Base-by-base conservation (phyloP, 2,329 filamentous ascomycete species). In the Leptographium flavum region DNA sequence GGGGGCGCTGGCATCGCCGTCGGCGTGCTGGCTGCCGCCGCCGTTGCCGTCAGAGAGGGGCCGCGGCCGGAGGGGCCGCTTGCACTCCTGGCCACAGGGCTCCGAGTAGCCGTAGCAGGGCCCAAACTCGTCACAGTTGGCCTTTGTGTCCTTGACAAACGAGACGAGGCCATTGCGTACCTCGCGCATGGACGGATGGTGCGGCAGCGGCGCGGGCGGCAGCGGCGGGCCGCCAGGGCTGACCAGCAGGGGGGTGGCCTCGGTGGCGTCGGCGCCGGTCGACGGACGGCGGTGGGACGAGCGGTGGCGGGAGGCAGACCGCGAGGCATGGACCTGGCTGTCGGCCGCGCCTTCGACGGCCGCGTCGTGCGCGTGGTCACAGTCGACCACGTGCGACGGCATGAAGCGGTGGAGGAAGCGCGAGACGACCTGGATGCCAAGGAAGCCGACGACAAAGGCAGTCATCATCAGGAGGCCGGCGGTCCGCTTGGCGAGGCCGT, bases 311-410 rank as follows among this genome's bases (percentile, higher is more conserved):
- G 35, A 37, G 35, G 21, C 2, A 5, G 30, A 15, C 31, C 3
- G 31, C 13, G 15, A 31, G 15, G 13, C 25, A 27, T 10, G 25
- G 25, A 17, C 4, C 8, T 41, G 31, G 6, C n/a, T 6, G 22
- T 32, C 58, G 55, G 45, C 58, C 52, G 51, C 61, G 52, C 52
- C 56, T 14, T 59, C 59, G 23, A 50, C 50, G 5, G 55, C 57
- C 49, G 70, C 63, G 19, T 79, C 79, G 55, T 88, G 83, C 38
- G 70, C 74, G 56, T 87, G 83, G 50, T 86, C 82, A 61, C 85
- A 92, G 57, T 85, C 82, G 45, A 88, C 83, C 5, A 87, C 79
- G 53, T 87, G 81, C 17, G 83, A 84, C 7, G 85, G 84, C 57
- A 88, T 79, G 53, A 79, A 76, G 31, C 72, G 74, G 56, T 92